Evolutionary conservation across 495 filamentous ascomycete genomes (phyloP).

Genomic region (Tuber melanosporum): DNA sequence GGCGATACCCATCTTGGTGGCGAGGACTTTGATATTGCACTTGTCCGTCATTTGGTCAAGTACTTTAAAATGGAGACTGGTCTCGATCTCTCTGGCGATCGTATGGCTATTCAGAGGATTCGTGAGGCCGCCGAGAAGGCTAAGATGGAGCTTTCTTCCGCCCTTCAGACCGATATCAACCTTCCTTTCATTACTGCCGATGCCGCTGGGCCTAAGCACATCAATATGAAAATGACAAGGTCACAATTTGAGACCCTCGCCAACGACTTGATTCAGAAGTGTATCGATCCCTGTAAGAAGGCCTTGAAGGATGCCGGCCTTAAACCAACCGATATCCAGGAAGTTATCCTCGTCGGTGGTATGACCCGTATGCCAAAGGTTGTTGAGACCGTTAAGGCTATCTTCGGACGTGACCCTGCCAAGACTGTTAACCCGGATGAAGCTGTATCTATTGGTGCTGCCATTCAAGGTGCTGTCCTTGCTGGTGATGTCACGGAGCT

Average conservation of each 20-base stretch:
- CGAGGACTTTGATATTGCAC: slow-evolving; percentile 95
- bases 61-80: slow-evolving; percentile 95
- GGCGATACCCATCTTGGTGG: slow-evolving; percentile 96
- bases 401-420: slow-evolving; percentile 95
- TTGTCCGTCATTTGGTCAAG: slow-evolving; percentile 89
- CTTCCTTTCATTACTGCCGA: slow-evolving; percentile 98
- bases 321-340: slow-evolving; percentile 91
- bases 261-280: slow-evolving; percentile 80
- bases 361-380: slow-evolving; percentile 99
- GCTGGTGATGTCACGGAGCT: slow-evolving; percentile 96
- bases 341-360: slow-evolving; percentile 97
- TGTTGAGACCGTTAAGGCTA: slow-evolving; percentile 89
- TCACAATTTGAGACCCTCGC: slow-evolving; percentile 88
- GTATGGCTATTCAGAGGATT: slow-evolving; percentile 98
- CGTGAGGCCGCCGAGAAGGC: slow-evolving; percentile 99
- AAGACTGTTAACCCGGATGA: slow-evolving; percentile 99
- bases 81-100: slow-evolving; percentile 84
- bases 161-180: slow-evolving; percentile 96
- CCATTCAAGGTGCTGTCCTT: slow-evolving; percentile 94
- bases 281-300: slow-evolving; percentile 90
- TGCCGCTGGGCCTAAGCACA: slow-evolving; percentile 90
- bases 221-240: slow-evolving; percentile 90
- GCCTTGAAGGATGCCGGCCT: slow-evolving; percentile 95
- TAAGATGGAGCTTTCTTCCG: slow-evolving; percentile 97
- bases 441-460: slow-evolving; percentile 96